Evolutionary conservation across 495 filamentous ascomycete species (phyloP).

Genomic region (Penicillium antarcticum): DNA sequence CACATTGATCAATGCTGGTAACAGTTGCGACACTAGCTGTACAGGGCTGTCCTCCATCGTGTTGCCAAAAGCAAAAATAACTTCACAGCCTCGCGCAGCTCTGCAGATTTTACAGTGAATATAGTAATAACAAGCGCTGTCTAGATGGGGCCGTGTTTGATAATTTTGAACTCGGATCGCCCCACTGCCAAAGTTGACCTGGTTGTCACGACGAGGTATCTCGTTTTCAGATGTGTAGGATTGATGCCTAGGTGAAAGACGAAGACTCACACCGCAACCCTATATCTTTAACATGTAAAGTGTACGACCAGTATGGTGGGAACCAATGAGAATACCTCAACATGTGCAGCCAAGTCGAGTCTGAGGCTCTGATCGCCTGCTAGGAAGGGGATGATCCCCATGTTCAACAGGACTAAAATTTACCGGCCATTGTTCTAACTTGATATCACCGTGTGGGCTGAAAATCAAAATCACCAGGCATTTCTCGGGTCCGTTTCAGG

Average conservation of each 20-base stretch:
- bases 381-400: slow-evolving; percentile 15
- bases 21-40: neutral
- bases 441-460: neutral
- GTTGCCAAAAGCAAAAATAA: slow-evolving; percentile 7
- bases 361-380: slow-evolving; percentile 7
- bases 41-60: neutral
- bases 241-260: neutral
- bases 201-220: neutral
- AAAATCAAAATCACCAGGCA: neutral
- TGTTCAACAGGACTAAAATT: slow-evolving; percentile 54
- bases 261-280: neutral
- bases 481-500: neutral
- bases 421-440: neutral
- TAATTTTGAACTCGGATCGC: neutral
- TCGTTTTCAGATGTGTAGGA: neutral
- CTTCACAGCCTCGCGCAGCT: neutral
- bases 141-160: neutral
- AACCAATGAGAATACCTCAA: neutral
- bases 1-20: neutral
- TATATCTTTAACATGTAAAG: neutral
- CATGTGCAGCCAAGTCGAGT: neutral
- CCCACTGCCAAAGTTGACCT: neutral
- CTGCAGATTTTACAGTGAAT: neutral
- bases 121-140: neutral
- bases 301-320: neutral